Conservation (phyloP, 768 basidiomycete species). For the Clitopilus hobsonii region DNA sequence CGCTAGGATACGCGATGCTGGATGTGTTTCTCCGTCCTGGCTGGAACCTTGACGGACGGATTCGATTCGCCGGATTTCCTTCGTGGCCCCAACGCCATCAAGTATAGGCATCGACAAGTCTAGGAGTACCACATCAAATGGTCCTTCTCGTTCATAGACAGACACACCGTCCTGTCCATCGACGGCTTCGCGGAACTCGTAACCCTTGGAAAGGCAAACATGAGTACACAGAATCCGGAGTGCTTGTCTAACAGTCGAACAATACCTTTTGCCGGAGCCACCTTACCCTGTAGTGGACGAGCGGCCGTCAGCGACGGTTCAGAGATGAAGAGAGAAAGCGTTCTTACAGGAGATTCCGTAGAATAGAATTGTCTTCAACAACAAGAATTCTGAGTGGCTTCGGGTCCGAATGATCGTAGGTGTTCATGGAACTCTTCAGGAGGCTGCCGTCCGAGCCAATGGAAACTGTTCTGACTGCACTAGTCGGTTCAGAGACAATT, state of each 20-base stretch:
- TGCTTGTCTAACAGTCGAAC: background rate
- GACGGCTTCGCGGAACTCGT: slow-evolving; percentile 71
- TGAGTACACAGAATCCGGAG: slow-evolving; percentile 1
- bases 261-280: slow-evolving; percentile 64
- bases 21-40: slow-evolving; percentile 9
- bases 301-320: background rate
- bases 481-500: slow-evolving; percentile 17
- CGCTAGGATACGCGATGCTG: slow-evolving; percentile 65
- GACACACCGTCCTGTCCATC: slow-evolving; percentile 86
- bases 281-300: slow-evolving; percentile 32
- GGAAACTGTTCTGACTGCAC: slow-evolving; percentile 39
- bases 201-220: slow-evolving; percentile 44
- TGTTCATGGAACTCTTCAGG: slow-evolving; percentile 59
- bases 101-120: slow-evolving; percentile 94
- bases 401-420: slow-evolving; percentile 34
- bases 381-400: slow-evolving; percentile 64
- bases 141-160: slow-evolving; percentile 63
- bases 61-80: slow-evolving; percentile 78
- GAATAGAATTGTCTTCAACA: slow-evolving; percentile 87
- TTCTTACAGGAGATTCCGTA: slow-evolving; percentile 79
- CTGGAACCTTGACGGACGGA: slow-evolving; percentile 26
- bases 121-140: slow-evolving; percentile 84
- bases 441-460: slow-evolving; percentile 62
- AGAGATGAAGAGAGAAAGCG: slow-evolving; percentile 6
- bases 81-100: slow-evolving; percentile 70